Evolutionary conservation across 495 filamentous ascomycete genomes (phyloP), one percentile per base, ranked within the genome.

Genomic region (Hypoxylon trugodes): DNA sequence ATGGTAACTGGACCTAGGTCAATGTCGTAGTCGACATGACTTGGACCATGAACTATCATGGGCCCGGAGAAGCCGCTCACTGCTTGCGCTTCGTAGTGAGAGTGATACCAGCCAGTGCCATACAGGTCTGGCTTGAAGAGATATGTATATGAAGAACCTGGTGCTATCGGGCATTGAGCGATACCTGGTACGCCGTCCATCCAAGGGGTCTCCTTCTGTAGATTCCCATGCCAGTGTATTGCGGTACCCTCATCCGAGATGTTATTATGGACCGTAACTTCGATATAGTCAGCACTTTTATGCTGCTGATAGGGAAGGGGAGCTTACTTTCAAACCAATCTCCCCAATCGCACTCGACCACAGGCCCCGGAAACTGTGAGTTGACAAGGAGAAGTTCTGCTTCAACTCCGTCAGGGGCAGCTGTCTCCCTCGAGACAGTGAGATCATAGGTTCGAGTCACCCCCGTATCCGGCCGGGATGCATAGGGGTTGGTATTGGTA

Each of bases 51-150:
- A 55, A 80, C 47, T 1, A 84, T 69, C 35, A 89, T 70, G 2
- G 83, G 74, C 4, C 86, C 86, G 22, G 70, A 54, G 3, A 71
- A 54, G 37, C 81, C 84, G 16, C 78, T 76, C 7, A 74, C 68
- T 54, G 82, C 85, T 58, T 87, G 83, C 8, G 76, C 74, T 6
- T 68, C 70, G 62, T 80, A 86, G 54, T 88, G 85, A n/a, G 74
- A 73, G 53, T 87, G 85, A 33, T 81, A 87, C 82, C 82, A 87
- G 1, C 72, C 73, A 0, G 79, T 80, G 4, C 86, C 86, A 41
- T 87, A 87, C 47, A 84, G 79, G 1, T 67, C 75, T 0, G 76
- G 82, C 19, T 73, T 69, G 48, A 82, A 87, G 21, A 62, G 72
- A 59, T 89, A 88, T 0, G 81, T 86, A 37, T 79, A 68, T 4